Evolutionary conservation across 352 stramenopile genomes (phyloP).

Genomic region (Pythium guiyangense): DNA sequence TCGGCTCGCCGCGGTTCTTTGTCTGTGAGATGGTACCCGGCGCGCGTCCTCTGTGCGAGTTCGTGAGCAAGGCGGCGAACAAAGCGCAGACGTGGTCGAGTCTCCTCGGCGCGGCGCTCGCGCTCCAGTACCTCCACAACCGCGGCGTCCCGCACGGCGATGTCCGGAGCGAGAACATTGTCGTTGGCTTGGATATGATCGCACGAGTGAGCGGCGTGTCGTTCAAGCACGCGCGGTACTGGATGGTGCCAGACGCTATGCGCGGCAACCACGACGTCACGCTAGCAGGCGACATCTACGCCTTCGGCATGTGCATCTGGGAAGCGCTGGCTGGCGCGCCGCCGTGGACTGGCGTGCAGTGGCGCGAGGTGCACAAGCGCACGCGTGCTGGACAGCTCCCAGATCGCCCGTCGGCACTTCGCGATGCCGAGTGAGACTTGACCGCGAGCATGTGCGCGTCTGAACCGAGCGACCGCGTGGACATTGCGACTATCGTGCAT

Average conservation of each 20-base stretch:
- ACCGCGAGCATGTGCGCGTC: slow-evolving; percentile 13
- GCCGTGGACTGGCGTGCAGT: background rate
- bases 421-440: slow-evolving; percentile 5
- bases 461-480: slow-evolving; percentile 6
- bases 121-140: slow-evolving; percentile 22
- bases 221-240: background rate
- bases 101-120: slow-evolving; percentile 19
- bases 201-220: slow-evolving; percentile 6
- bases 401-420: background rate
- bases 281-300: slow-evolving; percentile 19
- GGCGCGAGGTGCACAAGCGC: background rate
- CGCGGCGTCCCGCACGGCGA: slow-evolving; percentile 16
- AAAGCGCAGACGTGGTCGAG: slow-evolving; percentile 2
- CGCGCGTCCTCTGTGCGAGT: background rate
- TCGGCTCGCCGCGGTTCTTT: background rate
- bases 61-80: background rate
- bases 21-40: slow-evolving; percentile 1
- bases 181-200: slow-evolving; percentile 7
- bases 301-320: slow-evolving; percentile 21
- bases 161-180: slow-evolving; percentile 9
- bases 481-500: slow-evolving; percentile 9
- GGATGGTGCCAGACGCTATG: slow-evolving; percentile 19
- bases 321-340: too few species aligned
- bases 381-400: background rate
- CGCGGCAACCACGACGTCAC: background rate